These are phyloP conservation scores for Talaromyces rugulosus DNA, from an alignment of 2,329 filamentous ascomycete species.

Conservation along the genomic window DNA sequence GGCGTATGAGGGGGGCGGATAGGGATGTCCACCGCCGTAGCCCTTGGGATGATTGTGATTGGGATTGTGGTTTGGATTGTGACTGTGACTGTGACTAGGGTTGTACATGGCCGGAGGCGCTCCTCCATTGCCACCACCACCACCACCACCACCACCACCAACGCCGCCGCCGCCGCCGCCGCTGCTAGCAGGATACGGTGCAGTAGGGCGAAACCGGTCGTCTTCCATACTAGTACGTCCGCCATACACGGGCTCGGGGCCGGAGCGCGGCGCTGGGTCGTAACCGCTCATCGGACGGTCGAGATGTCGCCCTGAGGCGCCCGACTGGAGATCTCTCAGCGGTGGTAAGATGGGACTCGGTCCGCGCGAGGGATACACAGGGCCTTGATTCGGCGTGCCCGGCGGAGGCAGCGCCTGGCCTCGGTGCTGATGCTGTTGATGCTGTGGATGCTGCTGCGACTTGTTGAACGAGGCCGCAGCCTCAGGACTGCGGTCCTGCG, in stretches of 20 bases:
- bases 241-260: background rate
- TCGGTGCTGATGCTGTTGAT: slow-evolving; percentile 13
- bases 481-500: slow-evolving; percentile 25
- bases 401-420: slow-evolving; percentile 22
- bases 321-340: slow-evolving; percentile 32
- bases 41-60: slow-evolving; percentile 14
- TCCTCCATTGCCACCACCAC: slow-evolving; percentile 11
- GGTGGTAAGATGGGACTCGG: slow-evolving; percentile 35
- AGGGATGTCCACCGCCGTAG: slow-evolving; percentile 8
- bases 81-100: slow-evolving; percentile 3
- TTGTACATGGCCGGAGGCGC: slow-evolving; percentile 12
- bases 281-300: slow-evolving; percentile 21
- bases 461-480: slow-evolving; percentile 25
- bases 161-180: slow-evolving; percentile 2
- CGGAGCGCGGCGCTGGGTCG: slow-evolving; percentile 17
- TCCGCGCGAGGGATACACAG: slow-evolving; percentile 18
- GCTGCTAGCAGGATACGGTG: slow-evolving; percentile 4
- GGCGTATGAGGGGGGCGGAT: slow-evolving; percentile 25
- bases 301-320: slow-evolving; percentile 25
- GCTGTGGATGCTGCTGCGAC: slow-evolving; percentile 20
- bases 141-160: slow-evolving; percentile 10
- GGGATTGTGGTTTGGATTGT: background rate
- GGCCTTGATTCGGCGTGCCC: background rate
- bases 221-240: slow-evolving; percentile 14
- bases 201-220: slow-evolving; percentile 21